Base-by-base conservation (phyloP, 805 yeast genomes). In the Saturnispora dispora region DNA sequence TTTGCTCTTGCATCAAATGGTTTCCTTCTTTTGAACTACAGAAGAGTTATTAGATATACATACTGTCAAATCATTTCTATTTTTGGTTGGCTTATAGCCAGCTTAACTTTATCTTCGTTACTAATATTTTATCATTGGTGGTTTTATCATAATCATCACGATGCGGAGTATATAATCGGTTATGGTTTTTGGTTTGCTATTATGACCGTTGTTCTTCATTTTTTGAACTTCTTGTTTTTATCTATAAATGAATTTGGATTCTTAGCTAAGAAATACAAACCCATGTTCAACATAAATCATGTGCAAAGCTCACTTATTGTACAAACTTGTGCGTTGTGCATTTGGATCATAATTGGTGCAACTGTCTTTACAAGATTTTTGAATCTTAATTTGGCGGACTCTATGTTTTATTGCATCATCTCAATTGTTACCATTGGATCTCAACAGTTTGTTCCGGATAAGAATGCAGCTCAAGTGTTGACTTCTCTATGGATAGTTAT, bases 121-220 rank as follows among this genome's bases (percentile, higher is more conserved):
- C 63, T 83, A 1, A 57, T 75, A 6, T 60, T 72, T 3, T 61
- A 60, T 42, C 62, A 60, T 37, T 48, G 57, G 35, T 51, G 57
- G 45, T 63, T 62, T 52, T 53, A 57, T 40, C 45, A 48, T 15
- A 46, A 56, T 20, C 51, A 60, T 47, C 45, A 52, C 11, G 55
- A 62, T 44, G 51, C 52, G 10, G 25, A 39, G 6, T 61, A 57
- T 50, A 22, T 39, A 5, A 66, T 71, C 13, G 70, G 87, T 0
- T 83, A 79, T 56, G 96, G 95, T 2, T 88, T 77, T 62, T 88
- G 90, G 89, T 83, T 75, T 64, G 95, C 88, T 0, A 77, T 78
- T 0, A 67, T 83, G 53, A 85, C 95, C 0, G 73, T 79, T 4
- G 68, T 73, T 1, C 66, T 86, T 25, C 88, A 89, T 63, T 75